These are phyloP conservation scores for Geosmithia putterillii DNA, from an alignment of 2,329 filamentous ascomycete species.

Conservation along the genomic window DNA sequence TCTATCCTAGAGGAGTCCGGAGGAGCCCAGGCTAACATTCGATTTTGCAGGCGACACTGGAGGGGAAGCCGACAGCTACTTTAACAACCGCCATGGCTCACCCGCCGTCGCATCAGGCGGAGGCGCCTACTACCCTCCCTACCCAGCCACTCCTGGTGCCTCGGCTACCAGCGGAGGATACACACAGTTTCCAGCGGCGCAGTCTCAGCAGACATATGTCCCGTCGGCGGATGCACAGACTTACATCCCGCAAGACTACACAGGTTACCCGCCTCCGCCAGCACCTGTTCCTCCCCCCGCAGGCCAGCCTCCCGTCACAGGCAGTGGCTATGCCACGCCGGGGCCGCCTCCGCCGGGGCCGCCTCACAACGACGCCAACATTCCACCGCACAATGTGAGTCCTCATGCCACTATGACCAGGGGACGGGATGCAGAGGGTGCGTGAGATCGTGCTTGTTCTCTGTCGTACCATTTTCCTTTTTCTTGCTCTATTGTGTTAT, in stretches of 20 bases:
- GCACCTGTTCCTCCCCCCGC: constrained; percentile 16
- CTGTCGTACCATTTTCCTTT: constrained; percentile 2
- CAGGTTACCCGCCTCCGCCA: constrained; percentile 18
- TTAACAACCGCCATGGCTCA: constrained; percentile 26
- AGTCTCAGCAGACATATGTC: constrained; percentile 7
- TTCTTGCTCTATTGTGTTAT: neutral
- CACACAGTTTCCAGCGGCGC: constrained; percentile 17
- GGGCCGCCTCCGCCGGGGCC: constrained; percentile 15
- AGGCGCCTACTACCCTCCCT: constrained; percentile 34
- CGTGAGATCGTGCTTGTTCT: constrained; percentile 17
- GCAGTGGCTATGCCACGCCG: constrained; percentile 14
- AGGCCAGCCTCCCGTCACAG: constrained; percentile 7
- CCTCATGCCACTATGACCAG: constrained; percentile 16
- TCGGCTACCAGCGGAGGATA: constrained; percentile 10
- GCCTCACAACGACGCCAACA: constrained; percentile 14
- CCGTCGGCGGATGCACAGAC: constrained; percentile 22
- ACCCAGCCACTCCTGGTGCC: constrained; percentile 17
- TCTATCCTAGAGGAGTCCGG: neutral
- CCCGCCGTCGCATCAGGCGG: constrained; percentile 35
- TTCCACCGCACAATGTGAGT: constrained; percentile 31
- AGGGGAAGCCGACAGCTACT: constrained; percentile 20
- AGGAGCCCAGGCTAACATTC: neutral
- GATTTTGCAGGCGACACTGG: constrained; percentile 21
- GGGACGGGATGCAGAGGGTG: constrained; percentile 21
- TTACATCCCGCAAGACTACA: constrained; percentile 30